phyloP scores from a whole-genome alignment of 2,329 filamentous ascomycete species.

The Macrophomina phaseolina region DNA sequence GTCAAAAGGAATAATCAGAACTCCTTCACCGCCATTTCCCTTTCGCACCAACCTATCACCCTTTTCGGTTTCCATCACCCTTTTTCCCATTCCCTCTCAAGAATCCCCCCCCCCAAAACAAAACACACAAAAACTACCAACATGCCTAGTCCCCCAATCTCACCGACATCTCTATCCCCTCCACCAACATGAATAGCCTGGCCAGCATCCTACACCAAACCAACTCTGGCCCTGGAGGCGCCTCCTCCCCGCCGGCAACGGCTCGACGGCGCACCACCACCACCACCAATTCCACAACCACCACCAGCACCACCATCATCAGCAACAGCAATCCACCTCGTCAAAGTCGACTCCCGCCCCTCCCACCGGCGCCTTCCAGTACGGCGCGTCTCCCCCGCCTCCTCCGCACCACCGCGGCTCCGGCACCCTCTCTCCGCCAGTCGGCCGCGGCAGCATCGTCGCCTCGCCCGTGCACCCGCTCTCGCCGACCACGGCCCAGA shows the following conservation, averaged over 20 bases:
- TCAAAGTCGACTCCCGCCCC: constrained; percentile 4
- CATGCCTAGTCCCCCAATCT: constrained; percentile 23
- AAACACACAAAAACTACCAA: background rate
- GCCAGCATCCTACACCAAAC: constrained; percentile 11
- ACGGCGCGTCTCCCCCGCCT: background rate
- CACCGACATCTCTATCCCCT: constrained; percentile 18
- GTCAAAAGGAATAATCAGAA: background rate
- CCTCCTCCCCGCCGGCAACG: background rate
- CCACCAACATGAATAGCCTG: constrained; percentile 17
- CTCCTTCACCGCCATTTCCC: background rate
- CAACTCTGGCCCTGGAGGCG: background rate
- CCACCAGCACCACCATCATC: background rate
- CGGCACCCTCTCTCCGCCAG: background rate
- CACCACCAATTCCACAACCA: background rate
- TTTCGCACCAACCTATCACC: background rate
- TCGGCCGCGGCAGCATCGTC: background rate
- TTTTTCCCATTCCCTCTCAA: background rate
- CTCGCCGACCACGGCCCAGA: background rate
- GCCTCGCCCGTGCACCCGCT: background rate
- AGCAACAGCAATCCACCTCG: constrained; percentile 1
- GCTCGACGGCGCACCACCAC: background rate
- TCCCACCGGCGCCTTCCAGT: background rate
- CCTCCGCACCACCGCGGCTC: background rate
- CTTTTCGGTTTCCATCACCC: background rate
- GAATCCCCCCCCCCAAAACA: background rate